Evolutionary conservation across 257 asterid species (phyloP).

Genomic region (Penstemon newberryi): DNA sequence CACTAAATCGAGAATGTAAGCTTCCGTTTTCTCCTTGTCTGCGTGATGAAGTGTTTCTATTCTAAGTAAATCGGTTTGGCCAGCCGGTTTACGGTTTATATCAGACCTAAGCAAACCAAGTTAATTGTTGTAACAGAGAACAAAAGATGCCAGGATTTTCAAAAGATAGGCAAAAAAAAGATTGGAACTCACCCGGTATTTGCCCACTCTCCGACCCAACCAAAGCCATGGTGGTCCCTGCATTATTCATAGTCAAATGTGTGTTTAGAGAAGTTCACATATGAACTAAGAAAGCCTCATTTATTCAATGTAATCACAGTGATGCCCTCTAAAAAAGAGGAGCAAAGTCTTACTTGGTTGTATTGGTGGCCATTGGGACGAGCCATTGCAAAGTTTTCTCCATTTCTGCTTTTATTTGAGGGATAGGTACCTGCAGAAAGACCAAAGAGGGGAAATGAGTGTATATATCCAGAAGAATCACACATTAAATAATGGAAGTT

Average conservation of each 20-base stretch:
- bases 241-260: slow-evolving; percentile 30
- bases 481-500: neutral
- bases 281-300: too few species aligned
- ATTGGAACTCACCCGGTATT: slow-evolving; percentile 59
- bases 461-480: neutral
- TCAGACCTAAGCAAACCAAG: slow-evolving; percentile 53
- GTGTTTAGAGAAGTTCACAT: slow-evolving; percentile 1
- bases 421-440: slow-evolving; percentile 52
- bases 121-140: slow-evolving; percentile 2
- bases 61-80: slow-evolving; percentile 55
- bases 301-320: too few species aligned
- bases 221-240: slow-evolving; percentile 99
- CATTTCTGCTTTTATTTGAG: slow-evolving; percentile 83
- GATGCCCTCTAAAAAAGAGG: too few species aligned
- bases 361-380: slow-evolving; percentile 87
- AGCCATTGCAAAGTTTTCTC: slow-evolving; percentile 93
- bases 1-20: slow-evolving; percentile 72
- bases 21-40: slow-evolving; percentile 77
- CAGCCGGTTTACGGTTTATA: slow-evolving; percentile 55
- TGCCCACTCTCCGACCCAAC: slow-evolving; percentile 99
- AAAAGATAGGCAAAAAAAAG: neutral
- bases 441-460: neutral
- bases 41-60: slow-evolving; percentile 87
- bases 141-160: neutral
- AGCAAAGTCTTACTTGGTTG: slow-evolving; percentile 65